Percentiles rank a stretch among this genome's conserved stretches.
These are phyloP conservation scores for Entelexis paramagnoliae DNA, from an alignment of 1,139 yeast species.

Conservation along the genomic window DNA sequence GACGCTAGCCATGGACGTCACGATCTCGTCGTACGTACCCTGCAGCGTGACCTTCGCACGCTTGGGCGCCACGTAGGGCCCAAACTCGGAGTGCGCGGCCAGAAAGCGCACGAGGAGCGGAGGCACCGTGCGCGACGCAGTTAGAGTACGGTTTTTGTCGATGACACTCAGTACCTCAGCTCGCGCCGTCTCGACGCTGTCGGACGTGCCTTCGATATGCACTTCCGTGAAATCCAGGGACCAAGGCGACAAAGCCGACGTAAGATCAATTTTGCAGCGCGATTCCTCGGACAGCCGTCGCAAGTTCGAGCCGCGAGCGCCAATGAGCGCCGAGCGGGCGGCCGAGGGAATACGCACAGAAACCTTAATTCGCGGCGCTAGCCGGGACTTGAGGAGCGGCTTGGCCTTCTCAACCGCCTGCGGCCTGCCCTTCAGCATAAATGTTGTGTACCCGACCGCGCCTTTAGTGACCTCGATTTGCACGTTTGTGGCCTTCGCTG, in stretches of 20 bases:
- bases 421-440: conserved; percentile 18
- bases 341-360: conserved; percentile 64
- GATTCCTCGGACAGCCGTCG: conserved; percentile 66
- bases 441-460: conserved; percentile 14
- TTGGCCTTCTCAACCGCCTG: conserved; percentile 40
- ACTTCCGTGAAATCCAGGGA: conserved; percentile 51
- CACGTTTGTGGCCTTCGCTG: conserved; percentile 2
- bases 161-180: conserved; percentile 35
- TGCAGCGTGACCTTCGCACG: neutral
- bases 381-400: conserved; percentile 61
- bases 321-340: conserved; percentile 74
- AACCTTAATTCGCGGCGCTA: conserved; percentile 53
- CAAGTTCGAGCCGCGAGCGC: conserved; percentile 75
- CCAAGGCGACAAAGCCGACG: conserved; percentile 34
- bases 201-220: conserved; percentile 72
- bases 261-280: conserved; percentile 68
- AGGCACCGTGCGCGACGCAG: conserved; percentile 7
- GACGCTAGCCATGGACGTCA: conserved; percentile 4
- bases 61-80: neutral
- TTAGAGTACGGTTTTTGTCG: conserved; percentile 25
- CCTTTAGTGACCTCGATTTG: conserved; percentile 15
- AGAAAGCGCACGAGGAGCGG: conserved; percentile 4
- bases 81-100: neutral
- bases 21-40: conserved; percentile 10
- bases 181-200: conserved; percentile 70